phyloP scores from a whole-genome alignment of 805 yeast species.

The Candida glaebosa region DNA sequence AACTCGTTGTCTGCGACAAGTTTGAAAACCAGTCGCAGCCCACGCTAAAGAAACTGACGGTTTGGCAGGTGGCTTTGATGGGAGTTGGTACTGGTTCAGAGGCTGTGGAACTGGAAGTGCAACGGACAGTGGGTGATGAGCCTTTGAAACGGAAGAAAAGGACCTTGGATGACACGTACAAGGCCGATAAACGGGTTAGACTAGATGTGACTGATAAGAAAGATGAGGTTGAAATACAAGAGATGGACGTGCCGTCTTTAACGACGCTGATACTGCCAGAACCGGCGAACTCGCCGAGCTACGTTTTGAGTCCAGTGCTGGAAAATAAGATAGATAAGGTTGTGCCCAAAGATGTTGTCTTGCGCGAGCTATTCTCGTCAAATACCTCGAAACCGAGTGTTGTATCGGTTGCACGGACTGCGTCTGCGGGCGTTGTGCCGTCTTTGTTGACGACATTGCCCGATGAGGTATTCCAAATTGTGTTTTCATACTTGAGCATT shows the following conservation, averaged over 20 bases:
- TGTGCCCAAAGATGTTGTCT: not conserved
- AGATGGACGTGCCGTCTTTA: not conserved
- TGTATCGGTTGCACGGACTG: not conserved
- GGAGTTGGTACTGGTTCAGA: no score
- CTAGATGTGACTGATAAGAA: not conserved
- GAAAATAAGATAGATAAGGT: not conserved
- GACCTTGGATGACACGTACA: not conserved
- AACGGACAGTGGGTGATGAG: not conserved
- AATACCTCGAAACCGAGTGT: not conserved
- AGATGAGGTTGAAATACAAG: not conserved
- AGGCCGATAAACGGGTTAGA: no score
- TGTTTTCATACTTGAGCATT: conserved; percentile 5
- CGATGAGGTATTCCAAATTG: conserved; percentile 5
- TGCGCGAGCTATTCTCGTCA: not conserved
- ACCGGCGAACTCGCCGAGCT: not conserved
- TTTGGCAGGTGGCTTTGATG: no score
- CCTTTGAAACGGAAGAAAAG: not conserved
- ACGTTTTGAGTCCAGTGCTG: not conserved
- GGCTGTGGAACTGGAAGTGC: no score
- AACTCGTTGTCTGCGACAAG: no score
- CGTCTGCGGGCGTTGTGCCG: not conserved
- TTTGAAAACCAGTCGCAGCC: no score
- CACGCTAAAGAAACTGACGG: no score
- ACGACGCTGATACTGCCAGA: not conserved
- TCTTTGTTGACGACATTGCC: conserved; percentile 6